Conservation (phyloP, 257 asterid species). For the Primulina eburnea region DNA sequence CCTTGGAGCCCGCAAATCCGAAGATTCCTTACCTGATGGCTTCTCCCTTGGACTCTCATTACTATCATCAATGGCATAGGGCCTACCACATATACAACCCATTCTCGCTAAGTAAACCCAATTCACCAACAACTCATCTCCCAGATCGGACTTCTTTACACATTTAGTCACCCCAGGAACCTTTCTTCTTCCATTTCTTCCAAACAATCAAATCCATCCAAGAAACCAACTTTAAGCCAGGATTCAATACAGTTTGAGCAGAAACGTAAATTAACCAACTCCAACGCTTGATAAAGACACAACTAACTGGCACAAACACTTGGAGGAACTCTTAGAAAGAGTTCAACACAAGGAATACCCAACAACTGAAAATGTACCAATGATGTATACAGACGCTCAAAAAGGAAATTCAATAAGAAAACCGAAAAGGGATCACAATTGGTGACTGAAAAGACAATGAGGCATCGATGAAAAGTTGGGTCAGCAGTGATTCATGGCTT, state of each 20-base stretch:
- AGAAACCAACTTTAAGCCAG: conserved; percentile 30
- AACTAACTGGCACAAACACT: conserved; percentile 21
- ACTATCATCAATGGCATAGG: conserved; percentile 72
- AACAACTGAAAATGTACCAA: not conserved
- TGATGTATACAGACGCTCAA: conserved; percentile 6
- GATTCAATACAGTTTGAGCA: conserved; percentile 31
- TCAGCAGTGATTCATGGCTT: conserved; percentile 28
- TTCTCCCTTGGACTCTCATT: conserved; percentile 75
- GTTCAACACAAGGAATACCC: not conserved
- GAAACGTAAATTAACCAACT: conserved; percentile 29
- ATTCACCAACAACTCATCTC: conserved; percentile 40
- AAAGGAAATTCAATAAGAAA: conserved; percentile 29
- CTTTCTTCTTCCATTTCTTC: conserved; percentile 46
- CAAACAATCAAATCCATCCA: conserved; percentile 26
- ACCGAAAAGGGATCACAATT: conserved; percentile 21
- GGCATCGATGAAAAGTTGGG: conserved; percentile 24
- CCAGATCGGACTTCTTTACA: conserved; percentile 31
- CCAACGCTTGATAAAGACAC: conserved; percentile 22
- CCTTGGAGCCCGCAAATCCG: conserved; percentile 50
- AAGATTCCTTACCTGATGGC: conserved; percentile 43
- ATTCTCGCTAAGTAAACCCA: conserved; percentile 39
- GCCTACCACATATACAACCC: conserved; percentile 82
- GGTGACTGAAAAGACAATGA: conserved; percentile 32
- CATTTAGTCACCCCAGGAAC: conserved; percentile 33
- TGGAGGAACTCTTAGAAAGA: conserved; percentile 14